A percentile compares a stretch with the other conserved stretches of the same genome.
Evolutionary conservation across 2,329 filamentous ascomycete genomes (phyloP).

Genomic region (Microdochium trichocladiopsis): DNA sequence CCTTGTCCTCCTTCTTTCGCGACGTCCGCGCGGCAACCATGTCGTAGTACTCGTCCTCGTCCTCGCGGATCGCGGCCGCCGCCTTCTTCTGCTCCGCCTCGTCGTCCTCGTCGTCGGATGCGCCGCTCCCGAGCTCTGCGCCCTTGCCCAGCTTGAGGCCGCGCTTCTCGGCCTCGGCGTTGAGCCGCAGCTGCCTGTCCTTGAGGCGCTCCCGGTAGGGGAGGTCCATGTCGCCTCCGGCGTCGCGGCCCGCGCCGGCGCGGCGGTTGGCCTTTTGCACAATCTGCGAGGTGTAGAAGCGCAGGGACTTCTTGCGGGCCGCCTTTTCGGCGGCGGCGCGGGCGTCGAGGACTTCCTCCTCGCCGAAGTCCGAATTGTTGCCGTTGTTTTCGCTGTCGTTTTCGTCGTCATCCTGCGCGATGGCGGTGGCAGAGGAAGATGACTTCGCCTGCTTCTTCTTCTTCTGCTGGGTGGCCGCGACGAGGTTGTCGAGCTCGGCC

Average conservation of each 20-base stretch:
- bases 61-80: slow-evolving; percentile 41
- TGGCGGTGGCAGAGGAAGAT: not conserved
- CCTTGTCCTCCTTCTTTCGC: slow-evolving; percentile 69
- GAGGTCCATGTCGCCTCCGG: slow-evolving; percentile 74
- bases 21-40: slow-evolving; percentile 66
- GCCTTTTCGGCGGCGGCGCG: slow-evolving; percentile 81
- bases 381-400: slow-evolving; percentile 34
- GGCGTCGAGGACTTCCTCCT: slow-evolving; percentile 73
- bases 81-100: slow-evolving; percentile 38
- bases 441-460: slow-evolving; percentile 40
- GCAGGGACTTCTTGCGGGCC: slow-evolving; percentile 80
- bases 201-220: slow-evolving; percentile 83
- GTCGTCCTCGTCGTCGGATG: slow-evolving; percentile 59
- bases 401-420: slow-evolving; percentile 14
- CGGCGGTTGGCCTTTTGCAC: slow-evolving; percentile 89
- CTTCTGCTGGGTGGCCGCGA: slow-evolving; percentile 36
- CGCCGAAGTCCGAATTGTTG: slow-evolving; percentile 88
- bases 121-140: slow-evolving; percentile 60
- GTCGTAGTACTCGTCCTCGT: slow-evolving; percentile 78
- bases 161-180: slow-evolving; percentile 79
- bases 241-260: slow-evolving; percentile 62
- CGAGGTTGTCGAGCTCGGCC: slow-evolving; percentile 61
- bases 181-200: slow-evolving; percentile 80
- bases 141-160: slow-evolving; percentile 60
- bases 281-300: slow-evolving; percentile 98